Evolutionary conservation across 2,329 filamentous ascomycete species (phyloP).

Genomic region (Xylariaceae sp.): DNA sequence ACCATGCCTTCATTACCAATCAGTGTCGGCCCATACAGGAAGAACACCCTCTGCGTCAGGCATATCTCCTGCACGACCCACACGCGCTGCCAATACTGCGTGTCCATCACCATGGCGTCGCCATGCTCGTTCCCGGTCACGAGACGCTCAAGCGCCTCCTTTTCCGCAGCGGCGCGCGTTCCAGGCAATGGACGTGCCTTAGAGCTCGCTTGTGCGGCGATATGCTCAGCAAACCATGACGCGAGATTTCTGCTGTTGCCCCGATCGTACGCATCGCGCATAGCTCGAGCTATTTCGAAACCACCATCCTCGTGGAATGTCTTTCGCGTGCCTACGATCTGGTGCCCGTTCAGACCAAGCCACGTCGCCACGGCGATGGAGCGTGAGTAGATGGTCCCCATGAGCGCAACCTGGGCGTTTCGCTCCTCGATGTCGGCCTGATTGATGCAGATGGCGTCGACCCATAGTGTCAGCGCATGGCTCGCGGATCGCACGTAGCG

Average conservation of each 20-base stretch:
- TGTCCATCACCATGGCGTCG: slow-evolving; percentile 1
- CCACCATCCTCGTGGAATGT: not conserved
- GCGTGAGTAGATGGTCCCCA: not conserved
- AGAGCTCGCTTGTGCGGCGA: not conserved
- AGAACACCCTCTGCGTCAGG: slow-evolving; percentile 3
- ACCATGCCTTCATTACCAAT: not conserved
- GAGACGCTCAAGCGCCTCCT: slow-evolving; percentile 4
- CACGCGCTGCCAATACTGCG: slow-evolving; percentile 7
- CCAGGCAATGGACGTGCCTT: not conserved
- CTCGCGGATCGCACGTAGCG: slow-evolving; percentile 4
- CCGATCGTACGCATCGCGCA: not conserved
- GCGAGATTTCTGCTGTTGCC: slow-evolving; percentile 8
- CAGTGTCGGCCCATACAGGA: slow-evolving; percentile 6
- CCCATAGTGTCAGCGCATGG: slow-evolving; percentile 1
- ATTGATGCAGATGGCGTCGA: slow-evolving; percentile 13
- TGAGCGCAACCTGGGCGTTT: slow-evolving; percentile 5
- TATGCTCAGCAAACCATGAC: slow-evolving; percentile 2
- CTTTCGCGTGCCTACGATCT: not conserved
- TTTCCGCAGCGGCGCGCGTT: not conserved
- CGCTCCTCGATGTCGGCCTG: slow-evolving; percentile 7
- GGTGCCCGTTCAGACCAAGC: not conserved
- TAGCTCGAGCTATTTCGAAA: not conserved
- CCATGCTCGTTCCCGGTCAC: not conserved
- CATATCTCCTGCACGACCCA: slow-evolving; percentile 11
- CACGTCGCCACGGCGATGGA: not conserved